Base-by-base conservation (phyloP, 306 rosid genomes). In the Malus asiatica region DNA sequence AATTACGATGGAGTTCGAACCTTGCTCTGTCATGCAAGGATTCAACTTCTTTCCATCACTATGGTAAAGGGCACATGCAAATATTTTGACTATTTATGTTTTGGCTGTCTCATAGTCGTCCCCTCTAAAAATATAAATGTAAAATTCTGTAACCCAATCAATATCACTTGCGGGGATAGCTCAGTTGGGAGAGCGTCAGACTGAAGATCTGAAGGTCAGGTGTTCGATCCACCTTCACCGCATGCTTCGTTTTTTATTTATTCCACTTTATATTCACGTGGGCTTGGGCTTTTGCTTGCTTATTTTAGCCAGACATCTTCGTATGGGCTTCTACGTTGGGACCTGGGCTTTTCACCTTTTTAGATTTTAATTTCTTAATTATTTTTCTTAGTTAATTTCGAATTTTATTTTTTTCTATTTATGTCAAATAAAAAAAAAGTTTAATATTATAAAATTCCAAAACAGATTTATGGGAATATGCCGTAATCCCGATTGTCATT, bases 171-270 rank as follows among this genome's bases (percentile, higher is more conserved):
- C 42, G 68, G 68, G 77, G 77, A 73, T 73, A 59, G 77, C 77
- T 73, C 68, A 73, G 58, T 73, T 73, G 68, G 68, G 77, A 40
- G 68, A 59, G 58, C 58, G 77, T 60, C 57, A 73, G 77, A 73
- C 68, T 59, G 77, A 73, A 73, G 77, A 73, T 60, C 44, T 73
- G 77, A 60, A 73, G 68, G 77, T 59, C 68, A 20, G 19, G 44
- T 59, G 77, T 59, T 60, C 44, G 68, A 59, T 73, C 68, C 76
- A 73, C 42, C 25, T 27, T 72, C 67, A 72, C 76, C 55, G 76
- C 76, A 58, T 33, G 2, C 11, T 11, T 23, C 1, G 1, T 16
- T 20, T 4, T 20, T 71, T 6, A 2, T 20, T 20, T 30, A 4
- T 63, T 32, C 14, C 10, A 14, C 12, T 63, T 62, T 19, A 33